Conservation (phyloP, 495 filamentous ascomycete species). For the Aspergillus funiculosus region DNA sequence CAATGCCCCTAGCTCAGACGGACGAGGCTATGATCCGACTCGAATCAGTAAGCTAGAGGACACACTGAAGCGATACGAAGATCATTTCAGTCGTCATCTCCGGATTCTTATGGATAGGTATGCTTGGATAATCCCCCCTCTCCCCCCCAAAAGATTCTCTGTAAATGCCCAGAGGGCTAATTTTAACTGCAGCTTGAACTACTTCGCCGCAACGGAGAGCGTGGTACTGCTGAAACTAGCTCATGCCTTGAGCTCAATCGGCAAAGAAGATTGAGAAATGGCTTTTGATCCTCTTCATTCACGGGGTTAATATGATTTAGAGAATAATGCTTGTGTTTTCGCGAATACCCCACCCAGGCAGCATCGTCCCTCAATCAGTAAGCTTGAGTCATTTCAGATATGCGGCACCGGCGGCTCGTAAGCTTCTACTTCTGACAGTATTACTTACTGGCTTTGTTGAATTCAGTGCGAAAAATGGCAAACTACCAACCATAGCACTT, state of each 20-base stretch:
- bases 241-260: slow-evolving; percentile 42
- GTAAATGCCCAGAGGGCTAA: not conserved
- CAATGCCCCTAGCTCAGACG: slow-evolving; percentile 29
- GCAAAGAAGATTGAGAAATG: slow-evolving; percentile 41
- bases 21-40: slow-evolving; percentile 49
- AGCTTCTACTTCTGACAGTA: no score
- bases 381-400: no score
- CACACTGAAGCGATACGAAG: slow-evolving; percentile 79
- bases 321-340: no score
- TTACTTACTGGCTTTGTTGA: no score
- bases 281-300: no score
- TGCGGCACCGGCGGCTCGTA: no score
- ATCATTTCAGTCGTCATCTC: slow-evolving; percentile 83
- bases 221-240: slow-evolving; percentile 83
- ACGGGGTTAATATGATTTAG: no score
- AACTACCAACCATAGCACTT: no score
- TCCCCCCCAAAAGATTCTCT: not conserved
- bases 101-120: slow-evolving; percentile 83
- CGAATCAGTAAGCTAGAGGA: slow-evolving; percentile 76
- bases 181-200: slow-evolving; percentile 56
- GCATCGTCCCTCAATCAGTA: no score
- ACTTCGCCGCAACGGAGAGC: slow-evolving; percentile 95
- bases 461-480: no score
- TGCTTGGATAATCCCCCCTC: not conserved
- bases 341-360: no score